Evolutionary conservation across 495 filamentous ascomycete genomes (phyloP).

Genomic region (Platismatia glauca): DNA sequence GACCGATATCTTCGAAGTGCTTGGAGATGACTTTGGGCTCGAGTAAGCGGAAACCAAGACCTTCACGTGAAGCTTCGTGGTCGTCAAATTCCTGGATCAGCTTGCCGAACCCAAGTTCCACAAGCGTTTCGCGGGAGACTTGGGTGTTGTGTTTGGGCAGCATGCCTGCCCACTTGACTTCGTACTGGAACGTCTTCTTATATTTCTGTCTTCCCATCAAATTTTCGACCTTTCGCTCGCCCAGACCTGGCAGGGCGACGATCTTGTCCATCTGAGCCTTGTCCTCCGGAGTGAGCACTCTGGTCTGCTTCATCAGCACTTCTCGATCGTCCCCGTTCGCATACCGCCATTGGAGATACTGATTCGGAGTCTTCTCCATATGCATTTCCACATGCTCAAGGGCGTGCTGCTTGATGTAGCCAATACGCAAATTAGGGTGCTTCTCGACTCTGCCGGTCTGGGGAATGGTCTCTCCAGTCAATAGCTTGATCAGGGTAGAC

Average conservation of each 20-base stretch:
- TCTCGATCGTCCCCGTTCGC: constrained; percentile 94
- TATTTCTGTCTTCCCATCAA: constrained; percentile 95
- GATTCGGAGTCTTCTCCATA: constrained; percentile 96
- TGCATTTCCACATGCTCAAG: constrained; percentile 99
- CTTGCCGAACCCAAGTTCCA: constrained; percentile 79
- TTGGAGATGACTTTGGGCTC: constrained; percentile 90
- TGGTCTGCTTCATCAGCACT: constrained; percentile 94
- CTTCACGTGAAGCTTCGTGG: constrained; percentile 93
- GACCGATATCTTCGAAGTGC: constrained; percentile 94
- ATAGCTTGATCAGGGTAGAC: constrained; percentile 92
- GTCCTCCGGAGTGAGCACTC: constrained; percentile 76
- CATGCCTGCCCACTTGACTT: constrained; percentile 84
- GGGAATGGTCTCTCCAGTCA: constrained; percentile 92
- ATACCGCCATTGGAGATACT: constrained; percentile 98
- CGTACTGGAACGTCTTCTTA: constrained; percentile 99
- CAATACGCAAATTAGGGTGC: constrained; percentile 96
- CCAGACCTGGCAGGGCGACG: constrained; percentile 77
- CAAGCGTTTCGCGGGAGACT: constrained; percentile 86
- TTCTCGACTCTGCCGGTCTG: constrained; percentile 87
- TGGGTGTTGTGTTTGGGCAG: constrained; percentile 89
- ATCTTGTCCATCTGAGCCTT: constrained; percentile 82
- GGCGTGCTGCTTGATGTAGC: constrained; percentile 99
- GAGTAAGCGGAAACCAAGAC: constrained; percentile 87
- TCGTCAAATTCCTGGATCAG: constrained; percentile 97
- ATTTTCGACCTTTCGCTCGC: constrained; percentile 68